phyloP scores from a whole-genome alignment of 805 yeast genomes.

The Zygoascus tannicola region DNA sequence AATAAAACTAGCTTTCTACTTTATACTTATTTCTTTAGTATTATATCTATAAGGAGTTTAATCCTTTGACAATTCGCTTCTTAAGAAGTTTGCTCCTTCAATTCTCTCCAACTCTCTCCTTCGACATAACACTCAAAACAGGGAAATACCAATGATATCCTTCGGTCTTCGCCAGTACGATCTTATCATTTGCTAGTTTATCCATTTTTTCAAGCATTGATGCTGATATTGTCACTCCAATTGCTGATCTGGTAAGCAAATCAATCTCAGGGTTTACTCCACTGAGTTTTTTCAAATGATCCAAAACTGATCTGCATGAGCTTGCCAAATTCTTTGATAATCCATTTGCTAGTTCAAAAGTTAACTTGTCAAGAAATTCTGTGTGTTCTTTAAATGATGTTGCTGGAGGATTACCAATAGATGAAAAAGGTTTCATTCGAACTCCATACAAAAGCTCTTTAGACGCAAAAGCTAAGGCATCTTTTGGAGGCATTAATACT shows the following conservation, averaged over 20 bases:
- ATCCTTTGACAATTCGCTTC: too few species aligned
- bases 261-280: constrained; percentile 16
- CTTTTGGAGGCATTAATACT: constrained; percentile 10
- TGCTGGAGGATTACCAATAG: constrained; percentile 67
- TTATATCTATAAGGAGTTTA: too few species aligned
- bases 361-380: constrained; percentile 6
- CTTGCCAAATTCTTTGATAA: constrained; percentile 19
- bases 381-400: constrained; percentile 40
- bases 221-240: constrained; percentile 10
- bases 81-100: neutral
- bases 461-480: constrained; percentile 7
- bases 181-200: neutral
- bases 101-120: too few species aligned
- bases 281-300: constrained; percentile 14
- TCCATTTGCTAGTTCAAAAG: constrained; percentile 9
- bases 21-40: too few species aligned
- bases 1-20: too few species aligned
- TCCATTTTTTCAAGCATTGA: neutral
- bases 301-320: constrained; percentile 11
- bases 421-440: constrained; percentile 69
- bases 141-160: constrained; percentile 44
- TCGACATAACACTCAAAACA: constrained; percentile 13
- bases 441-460: constrained; percentile 38
- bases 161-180: constrained; percentile 22
- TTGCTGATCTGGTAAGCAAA: constrained; percentile 13